Percentiles rank a stretch among this genome's conserved stretches.
These are phyloP conservation scores for Sphaerostilbella broomeana DNA, from an alignment of 2,329 filamentous ascomycete species.

Conservation along the genomic window DNA sequence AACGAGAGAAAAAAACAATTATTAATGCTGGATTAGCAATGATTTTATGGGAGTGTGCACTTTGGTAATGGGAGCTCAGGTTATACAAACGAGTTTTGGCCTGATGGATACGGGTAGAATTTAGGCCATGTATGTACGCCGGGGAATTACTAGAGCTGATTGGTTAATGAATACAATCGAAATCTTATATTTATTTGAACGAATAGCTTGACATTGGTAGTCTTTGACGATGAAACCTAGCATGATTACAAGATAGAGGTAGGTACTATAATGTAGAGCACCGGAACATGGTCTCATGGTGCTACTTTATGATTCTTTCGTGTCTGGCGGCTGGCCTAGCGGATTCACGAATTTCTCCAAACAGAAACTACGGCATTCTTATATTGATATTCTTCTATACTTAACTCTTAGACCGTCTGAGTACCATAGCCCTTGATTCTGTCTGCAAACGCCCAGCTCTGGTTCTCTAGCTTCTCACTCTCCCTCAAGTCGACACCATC, in stretches of 20 bases:
- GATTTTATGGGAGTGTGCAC: slow-evolving; percentile 8
- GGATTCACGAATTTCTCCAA: no score
- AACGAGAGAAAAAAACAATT: no score
- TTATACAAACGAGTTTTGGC: slow-evolving; percentile 1
- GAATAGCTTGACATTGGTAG: no score
- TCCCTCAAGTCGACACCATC: slow-evolving; percentile 82
- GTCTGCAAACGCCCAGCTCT: slow-evolving; percentile 98
- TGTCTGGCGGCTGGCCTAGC: no score
- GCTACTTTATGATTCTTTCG: no score
- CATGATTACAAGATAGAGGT: neutral
- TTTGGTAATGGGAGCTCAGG: slow-evolving; percentile 9
- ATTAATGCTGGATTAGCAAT: no score
- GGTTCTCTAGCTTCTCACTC: slow-evolving; percentile 80
- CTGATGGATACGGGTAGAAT: slow-evolving; percentile 1
- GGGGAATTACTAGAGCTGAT: neutral
- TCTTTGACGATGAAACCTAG: neutral
- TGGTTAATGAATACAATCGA: slow-evolving; percentile 2
- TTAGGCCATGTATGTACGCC: slow-evolving; percentile 1
- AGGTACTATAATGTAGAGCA: no score
- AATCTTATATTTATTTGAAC: no score
- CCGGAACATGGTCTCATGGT: no score
- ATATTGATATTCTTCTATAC: no score
- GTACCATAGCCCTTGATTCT: slow-evolving; percentile 92
- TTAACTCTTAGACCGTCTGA: slow-evolving; percentile 55
- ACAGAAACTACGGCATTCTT: no score